These are phyloP conservation scores for Amanita molliuscula DNA, from an alignment of 768 basidiomycete genomes.

Conservation along the genomic window DNA sequence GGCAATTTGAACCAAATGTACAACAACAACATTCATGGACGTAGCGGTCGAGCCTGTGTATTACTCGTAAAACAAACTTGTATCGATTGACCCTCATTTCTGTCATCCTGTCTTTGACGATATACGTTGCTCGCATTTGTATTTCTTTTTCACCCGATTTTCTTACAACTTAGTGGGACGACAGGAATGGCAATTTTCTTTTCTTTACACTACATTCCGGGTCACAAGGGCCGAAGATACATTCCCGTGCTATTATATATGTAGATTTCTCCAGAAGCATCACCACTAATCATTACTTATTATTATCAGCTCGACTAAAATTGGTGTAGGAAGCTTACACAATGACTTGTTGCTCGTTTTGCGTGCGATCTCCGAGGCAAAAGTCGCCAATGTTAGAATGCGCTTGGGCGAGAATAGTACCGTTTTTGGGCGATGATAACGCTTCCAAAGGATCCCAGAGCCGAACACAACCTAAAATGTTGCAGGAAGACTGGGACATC, in stretches of 20 bases:
- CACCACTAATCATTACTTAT: neutral
- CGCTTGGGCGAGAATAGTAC: conserved; percentile 38
- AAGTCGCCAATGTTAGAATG: conserved; percentile 51
- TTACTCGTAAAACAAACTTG: neutral
- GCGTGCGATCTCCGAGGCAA: conserved; percentile 42
- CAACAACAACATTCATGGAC: neutral
- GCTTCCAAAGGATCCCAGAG: conserved; percentile 52
- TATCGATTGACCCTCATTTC: neutral
- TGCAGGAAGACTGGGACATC: neutral
- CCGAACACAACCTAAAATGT: conserved; percentile 49
- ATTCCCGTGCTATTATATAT: conserved; percentile 1
- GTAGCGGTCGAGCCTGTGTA: neutral
- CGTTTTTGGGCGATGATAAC: conserved; percentile 27
- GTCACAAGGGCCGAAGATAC: neutral
- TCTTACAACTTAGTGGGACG: neutral
- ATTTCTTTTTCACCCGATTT: neutral
- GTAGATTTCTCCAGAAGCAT: conserved; percentile 4
- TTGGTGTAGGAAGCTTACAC: conserved; percentile 33
- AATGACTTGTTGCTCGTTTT: conserved; percentile 45
- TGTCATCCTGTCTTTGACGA: neutral
- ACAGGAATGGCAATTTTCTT: neutral
- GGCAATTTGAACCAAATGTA: neutral
- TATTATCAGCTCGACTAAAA: neutral
- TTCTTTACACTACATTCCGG: neutral
- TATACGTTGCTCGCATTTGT: neutral